phyloP scores from a whole-genome alignment of 2,329 filamentous ascomycete species.

The Exophiala alcalophila region DNA sequence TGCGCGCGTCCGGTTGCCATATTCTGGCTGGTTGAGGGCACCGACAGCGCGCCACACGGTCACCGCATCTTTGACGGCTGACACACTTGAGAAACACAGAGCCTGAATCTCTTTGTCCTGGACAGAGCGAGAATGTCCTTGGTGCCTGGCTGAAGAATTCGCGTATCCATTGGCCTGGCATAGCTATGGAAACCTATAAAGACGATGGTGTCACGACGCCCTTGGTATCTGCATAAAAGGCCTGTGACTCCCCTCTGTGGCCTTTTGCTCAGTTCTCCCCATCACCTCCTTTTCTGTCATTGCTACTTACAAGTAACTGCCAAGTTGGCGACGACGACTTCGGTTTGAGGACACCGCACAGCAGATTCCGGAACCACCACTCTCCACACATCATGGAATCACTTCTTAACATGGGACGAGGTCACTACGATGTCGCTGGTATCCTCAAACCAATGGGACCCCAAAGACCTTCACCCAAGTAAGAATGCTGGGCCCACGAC shows the following conservation, averaged over 20 bases:
- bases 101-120: constrained; percentile 12
- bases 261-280: background rate
- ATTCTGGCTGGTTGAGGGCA: constrained; percentile 5
- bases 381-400: no score
- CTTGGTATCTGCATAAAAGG: constrained; percentile 19
- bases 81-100: constrained; percentile 8
- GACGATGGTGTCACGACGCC: constrained; percentile 10
- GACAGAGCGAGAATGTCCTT: constrained; percentile 1
- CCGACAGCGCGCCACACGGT: constrained; percentile 20
- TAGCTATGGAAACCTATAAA: no score
- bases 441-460: constrained; percentile 30
- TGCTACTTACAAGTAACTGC: no score
- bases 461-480: constrained; percentile 23
- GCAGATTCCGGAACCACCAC: no score
- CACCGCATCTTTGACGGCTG: constrained; percentile 27
- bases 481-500: no score
- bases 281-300: background rate
- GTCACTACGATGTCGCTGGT: constrained; percentile 30
- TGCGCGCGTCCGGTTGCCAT: constrained; percentile 3
- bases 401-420: constrained; percentile 29
- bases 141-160: constrained; percentile 8
- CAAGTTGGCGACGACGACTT: no score
- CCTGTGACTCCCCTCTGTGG: background rate
- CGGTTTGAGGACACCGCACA: no score
- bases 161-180: background rate